These are phyloP conservation scores for Diaporthe australafricana DNA, from an alignment of 2,329 filamentous ascomycete species.

Conservation along the genomic window DNA sequence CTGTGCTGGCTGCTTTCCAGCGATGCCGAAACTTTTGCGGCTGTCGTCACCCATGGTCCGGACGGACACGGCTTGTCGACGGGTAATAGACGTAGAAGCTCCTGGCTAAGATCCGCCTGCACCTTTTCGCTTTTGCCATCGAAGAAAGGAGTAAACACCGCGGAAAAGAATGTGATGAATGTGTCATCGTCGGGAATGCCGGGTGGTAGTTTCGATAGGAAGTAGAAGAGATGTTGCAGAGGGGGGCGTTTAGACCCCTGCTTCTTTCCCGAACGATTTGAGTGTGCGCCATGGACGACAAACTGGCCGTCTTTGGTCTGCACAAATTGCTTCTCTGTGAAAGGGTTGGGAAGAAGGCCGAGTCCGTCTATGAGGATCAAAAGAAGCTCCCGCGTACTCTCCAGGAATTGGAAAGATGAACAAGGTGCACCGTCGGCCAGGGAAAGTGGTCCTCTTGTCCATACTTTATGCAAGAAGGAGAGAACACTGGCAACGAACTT, in stretches of 20 bases:
- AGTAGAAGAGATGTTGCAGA: slow-evolving; percentile 73
- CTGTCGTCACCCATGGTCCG: slow-evolving; percentile 64
- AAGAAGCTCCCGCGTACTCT: slow-evolving; percentile 64
- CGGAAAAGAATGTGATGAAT: slow-evolving; percentile 58
- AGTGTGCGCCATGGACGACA: slow-evolving; percentile 74
- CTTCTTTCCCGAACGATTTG: slow-evolving; percentile 66
- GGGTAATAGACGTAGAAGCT: slow-evolving; percentile 63
- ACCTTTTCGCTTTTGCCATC: slow-evolving; percentile 57
- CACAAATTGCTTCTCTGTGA: slow-evolving; percentile 70
- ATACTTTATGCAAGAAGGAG: slow-evolving; percentile 75
- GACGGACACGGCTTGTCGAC: slow-evolving; percentile 57
- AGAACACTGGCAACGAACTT: slow-evolving; percentile 80
- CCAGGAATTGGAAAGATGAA: slow-evolving; percentile 62
- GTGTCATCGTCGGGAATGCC: slow-evolving; percentile 60
- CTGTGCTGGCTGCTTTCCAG: slow-evolving; percentile 55
- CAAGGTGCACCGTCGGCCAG: slow-evolving; percentile 60
- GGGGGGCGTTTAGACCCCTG: slow-evolving; percentile 66
- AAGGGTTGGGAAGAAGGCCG: slow-evolving; percentile 64
- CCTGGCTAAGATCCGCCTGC: slow-evolving; percentile 59
- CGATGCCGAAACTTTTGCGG: slow-evolving; percentile 57
- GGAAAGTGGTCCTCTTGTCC: slow-evolving; percentile 62
- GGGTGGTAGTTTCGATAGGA: slow-evolving; percentile 65
- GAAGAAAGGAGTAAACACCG: slow-evolving; percentile 70
- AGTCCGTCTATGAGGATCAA: slow-evolving; percentile 62
- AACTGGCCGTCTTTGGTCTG: slow-evolving; percentile 67